Evolutionary conservation across 2,329 filamentous ascomycete species (phyloP), one percentile per base, ranked within the genome.

Genomic region (Elsinoe fawcettii): DNA sequence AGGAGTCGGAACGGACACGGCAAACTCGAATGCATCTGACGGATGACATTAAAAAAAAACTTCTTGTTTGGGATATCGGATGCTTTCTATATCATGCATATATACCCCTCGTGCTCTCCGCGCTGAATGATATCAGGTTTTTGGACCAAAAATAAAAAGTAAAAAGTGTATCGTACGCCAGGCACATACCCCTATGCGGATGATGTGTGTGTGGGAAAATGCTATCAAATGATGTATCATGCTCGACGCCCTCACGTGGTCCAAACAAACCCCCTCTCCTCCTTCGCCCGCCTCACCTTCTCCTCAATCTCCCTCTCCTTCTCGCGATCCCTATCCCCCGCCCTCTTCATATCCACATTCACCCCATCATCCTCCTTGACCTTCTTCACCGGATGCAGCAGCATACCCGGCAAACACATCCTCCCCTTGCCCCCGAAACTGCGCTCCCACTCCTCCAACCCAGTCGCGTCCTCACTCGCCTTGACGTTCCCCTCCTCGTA

Each of bases 321-420:
- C 25, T 46, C 37, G 3, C 54, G 18, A 47, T 56, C 54, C 37
- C 41, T 32, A 3, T 56, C 54, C 22, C 23, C 43, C 23, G 54
- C 54, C 14, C 54, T 18, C 39, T 43, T 32, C 37, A 56, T 37
- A 20, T 56, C 54, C 2, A 49, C 54, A 25, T 23, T 36, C 37
- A 56, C 54, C 11, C 54, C 54, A 23, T 56, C 54, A 16, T 56
- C 54, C 39, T 57, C 60, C 16, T 51, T 49, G 16, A 62, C 59
- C 44, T 62, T 58, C 76, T 96, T 96, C 55, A 96, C 80, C 0
- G 91, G 91, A 77, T 96, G 91, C 62, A 96, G 73, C 60, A 96
- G 73, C 85, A 96, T 92, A 0, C 87, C 88, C 6, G 90, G 90
- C 39, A 96, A 74, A 73, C 91, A 96, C 90, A 96, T 95, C 59